phyloP scores from a whole-genome alignment of 2,329 filamentous ascomycete genomes.

The Colletotrichum coccodes region DNA sequence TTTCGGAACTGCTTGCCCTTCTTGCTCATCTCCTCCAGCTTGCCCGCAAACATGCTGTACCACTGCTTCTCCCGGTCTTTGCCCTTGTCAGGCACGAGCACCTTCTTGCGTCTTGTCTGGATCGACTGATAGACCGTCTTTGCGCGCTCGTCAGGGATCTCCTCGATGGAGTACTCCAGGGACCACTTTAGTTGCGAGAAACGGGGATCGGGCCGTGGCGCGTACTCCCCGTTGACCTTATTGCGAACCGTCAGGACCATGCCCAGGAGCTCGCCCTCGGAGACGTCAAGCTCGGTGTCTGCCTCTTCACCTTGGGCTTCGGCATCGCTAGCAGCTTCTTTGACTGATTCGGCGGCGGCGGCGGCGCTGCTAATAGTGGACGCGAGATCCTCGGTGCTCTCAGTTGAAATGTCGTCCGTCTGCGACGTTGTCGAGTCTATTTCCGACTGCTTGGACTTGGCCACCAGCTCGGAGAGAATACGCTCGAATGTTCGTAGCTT shows the following conservation, averaged over 20 bases:
- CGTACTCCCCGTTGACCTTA: slow-evolving; percentile 73
- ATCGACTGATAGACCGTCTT: slow-evolving; percentile 64
- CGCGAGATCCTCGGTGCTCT: background rate
- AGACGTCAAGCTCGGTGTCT: slow-evolving; percentile 1
- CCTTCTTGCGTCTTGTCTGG: slow-evolving; percentile 64
- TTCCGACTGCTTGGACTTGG: slow-evolving; percentile 32
- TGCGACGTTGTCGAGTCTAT: background rate
- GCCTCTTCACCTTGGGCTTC: slow-evolving; percentile 24
- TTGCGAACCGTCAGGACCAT: slow-evolving; percentile 80
- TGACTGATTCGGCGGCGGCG: background rate
- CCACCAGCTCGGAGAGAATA: slow-evolving; percentile 60
- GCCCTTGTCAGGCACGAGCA: slow-evolving; percentile 52
- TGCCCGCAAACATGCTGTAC: slow-evolving; percentile 58
- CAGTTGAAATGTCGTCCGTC: background rate
- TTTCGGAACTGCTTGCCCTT: slow-evolving; percentile 69
- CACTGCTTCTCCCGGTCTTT: slow-evolving; percentile 52
- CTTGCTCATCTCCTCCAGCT: slow-evolving; percentile 52
- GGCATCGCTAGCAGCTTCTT: slow-evolving; percentile 1
- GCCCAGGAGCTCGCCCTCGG: slow-evolving; percentile 62
- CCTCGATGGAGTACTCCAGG: slow-evolving; percentile 81
- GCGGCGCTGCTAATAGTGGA: background rate
- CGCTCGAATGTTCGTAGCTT: slow-evolving; percentile 61
- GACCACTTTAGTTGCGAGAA: slow-evolving; percentile 65
- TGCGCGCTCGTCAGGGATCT: slow-evolving; percentile 61
- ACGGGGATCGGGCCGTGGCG: slow-evolving; percentile 68